Base-by-base conservation (phyloP, 116 monocot species). In the Zostera marina region DNA sequence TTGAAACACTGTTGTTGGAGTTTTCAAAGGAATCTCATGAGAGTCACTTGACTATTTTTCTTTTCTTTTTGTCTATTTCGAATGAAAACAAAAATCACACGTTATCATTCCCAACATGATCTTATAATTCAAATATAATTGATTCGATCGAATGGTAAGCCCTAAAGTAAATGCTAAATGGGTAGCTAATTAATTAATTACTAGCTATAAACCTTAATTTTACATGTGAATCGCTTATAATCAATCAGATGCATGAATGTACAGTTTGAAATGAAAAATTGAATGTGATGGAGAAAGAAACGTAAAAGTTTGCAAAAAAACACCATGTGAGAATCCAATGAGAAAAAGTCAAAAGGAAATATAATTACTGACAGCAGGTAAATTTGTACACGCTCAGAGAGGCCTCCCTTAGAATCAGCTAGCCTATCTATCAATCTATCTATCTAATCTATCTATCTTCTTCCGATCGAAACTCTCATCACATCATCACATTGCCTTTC, bases 321-420 rank as follows among this genome's bases (percentile, higher is more conserved):
- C n/a, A n/a, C 32, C 32, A 32, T 32, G 25, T 39, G 19, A 40
- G 14, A 41, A 40, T 39, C 41, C 25, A 51, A 51, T 51, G 49
- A 19, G 49, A 9, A 59, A 59, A 44, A 42, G 59, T 59, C 59
- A 42, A 59, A 59, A 22, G 42, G 44, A 19, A 41, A 43, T 59
- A 59, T 43, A 59, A 59, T 59, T 44, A 59, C 59, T 59, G 59
- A 59, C 59, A 44, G 59, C 59, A 59, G 32, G 32, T 32, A 32
- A 32, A 32, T 3, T 32, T 32, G 32, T 59, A 43, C 59, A 59
- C 17, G 10, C 9, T 21, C 17, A 12, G 42, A 59, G 56, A 56
- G 44, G 44, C 22, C 59, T 44, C n/a, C n/a, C 56, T 56, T 32
- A 19, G 45, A 45, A 45, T 45, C 45, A 45, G 45, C 45, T 11